phyloP scores from a whole-genome alignment of 2,329 filamentous ascomycete species.

The Sarocladium strictum region DNA sequence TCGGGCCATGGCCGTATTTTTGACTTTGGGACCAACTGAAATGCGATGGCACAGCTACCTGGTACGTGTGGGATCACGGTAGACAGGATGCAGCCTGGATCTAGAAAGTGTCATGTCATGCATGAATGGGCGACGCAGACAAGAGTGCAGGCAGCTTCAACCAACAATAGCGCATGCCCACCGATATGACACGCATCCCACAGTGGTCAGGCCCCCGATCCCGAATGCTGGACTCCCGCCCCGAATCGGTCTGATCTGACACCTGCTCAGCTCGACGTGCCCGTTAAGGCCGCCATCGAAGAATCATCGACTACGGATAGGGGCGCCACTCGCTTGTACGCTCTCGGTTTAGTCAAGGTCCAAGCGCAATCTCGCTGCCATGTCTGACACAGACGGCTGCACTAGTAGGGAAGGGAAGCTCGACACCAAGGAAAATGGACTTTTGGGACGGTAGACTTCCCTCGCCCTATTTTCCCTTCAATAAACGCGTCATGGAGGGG shows the following conservation, averaged over 20 bases:
- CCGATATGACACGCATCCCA: slow-evolving; percentile 20
- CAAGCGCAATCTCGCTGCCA: not conserved
- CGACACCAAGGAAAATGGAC: not conserved
- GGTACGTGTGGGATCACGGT: too few species aligned
- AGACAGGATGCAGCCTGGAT: too few species aligned
- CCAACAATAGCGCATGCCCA: too few species aligned
- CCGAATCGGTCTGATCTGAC: not conserved
- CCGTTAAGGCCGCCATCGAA: not conserved
- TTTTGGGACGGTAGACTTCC: not conserved
- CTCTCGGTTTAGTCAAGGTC: slow-evolving; percentile 1
- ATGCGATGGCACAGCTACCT: too few species aligned
- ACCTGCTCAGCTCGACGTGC: too few species aligned
- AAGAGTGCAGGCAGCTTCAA: too few species aligned
- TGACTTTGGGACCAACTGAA: too few species aligned
- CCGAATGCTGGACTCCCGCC: not conserved
- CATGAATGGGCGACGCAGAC: too few species aligned
- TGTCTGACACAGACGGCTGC: not conserved
- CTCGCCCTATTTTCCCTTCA: not conserved
- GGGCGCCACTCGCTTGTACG: not conserved
- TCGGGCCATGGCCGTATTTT: too few species aligned
- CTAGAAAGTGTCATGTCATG: too few species aligned
- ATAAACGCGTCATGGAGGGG: slow-evolving; percentile 6
- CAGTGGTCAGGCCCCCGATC: not conserved
- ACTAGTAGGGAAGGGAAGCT: not conserved
- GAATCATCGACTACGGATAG: slow-evolving; percentile 3